A percentile compares a stretch with the other conserved stretches of the same genome.
phyloP scores from a whole-genome alignment of 2,329 filamentous ascomycete genomes.

The Tolypocladium endophyticum region DNA sequence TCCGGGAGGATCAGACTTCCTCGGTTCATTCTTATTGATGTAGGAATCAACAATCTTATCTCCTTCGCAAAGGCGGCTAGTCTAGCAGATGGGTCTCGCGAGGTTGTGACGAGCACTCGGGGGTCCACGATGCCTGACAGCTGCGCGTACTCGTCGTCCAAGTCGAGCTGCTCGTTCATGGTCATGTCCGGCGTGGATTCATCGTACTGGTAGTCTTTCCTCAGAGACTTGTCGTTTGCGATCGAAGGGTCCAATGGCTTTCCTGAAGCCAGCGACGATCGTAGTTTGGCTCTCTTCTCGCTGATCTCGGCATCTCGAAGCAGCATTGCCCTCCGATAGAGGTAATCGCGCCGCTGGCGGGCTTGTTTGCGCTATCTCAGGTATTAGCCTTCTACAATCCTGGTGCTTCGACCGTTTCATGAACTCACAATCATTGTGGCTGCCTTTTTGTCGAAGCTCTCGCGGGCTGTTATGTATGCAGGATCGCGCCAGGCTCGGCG shows the following conservation, averaged over 20 bases:
- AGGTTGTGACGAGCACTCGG: slow-evolving; percentile 75
- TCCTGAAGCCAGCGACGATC: slow-evolving; percentile 77
- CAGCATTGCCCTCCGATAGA: slow-evolving; percentile 80
- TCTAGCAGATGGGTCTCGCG: slow-evolving; percentile 73
- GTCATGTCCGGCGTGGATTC: slow-evolving; percentile 64
- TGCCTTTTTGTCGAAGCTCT: not conserved
- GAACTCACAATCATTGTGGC: slow-evolving; percentile 2
- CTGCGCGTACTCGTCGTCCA: slow-evolving; percentile 85
- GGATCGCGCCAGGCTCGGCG: not conserved
- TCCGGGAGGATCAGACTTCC: slow-evolving; percentile 84
- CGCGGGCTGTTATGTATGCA: not conserved
- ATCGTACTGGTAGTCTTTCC: slow-evolving; percentile 89
- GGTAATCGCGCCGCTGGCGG: slow-evolving; percentile 41
- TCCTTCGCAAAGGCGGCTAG: slow-evolving; percentile 90
- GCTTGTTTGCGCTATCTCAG: slow-evolving; percentile 27
- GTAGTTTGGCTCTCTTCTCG: slow-evolving; percentile 80
- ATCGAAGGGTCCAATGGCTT: slow-evolving; percentile 75
- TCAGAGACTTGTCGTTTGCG: slow-evolving; percentile 73
- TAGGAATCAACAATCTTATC: slow-evolving; percentile 72
- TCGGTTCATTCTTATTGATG: slow-evolving; percentile 78
- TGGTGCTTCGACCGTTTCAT: not conserved
- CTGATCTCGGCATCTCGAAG: slow-evolving; percentile 86
- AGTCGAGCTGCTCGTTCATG: slow-evolving; percentile 56
- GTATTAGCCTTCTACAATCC: slow-evolving; percentile 7
- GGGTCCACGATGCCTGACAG: slow-evolving; percentile 89